A percentile compares a stretch with the other conserved stretches of the same genome.
These are phyloP conservation scores for Mrakia blollopis DNA, from an alignment of 768 basidiomycete genomes.

Conservation along the genomic window DNA sequence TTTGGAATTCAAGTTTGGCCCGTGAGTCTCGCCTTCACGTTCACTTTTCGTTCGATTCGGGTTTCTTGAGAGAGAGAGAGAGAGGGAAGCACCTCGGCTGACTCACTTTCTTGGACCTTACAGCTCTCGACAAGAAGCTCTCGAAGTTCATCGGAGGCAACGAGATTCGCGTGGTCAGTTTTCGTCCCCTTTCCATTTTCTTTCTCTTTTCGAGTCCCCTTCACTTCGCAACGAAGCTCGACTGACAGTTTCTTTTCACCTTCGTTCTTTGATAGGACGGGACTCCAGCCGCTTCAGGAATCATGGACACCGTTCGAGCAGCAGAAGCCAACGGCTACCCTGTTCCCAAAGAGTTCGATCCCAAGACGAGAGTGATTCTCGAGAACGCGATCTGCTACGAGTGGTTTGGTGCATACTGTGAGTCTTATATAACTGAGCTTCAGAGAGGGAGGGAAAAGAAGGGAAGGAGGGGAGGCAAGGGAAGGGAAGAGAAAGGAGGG, in stretches of 20 bases:
- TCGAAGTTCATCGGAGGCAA: constrained; percentile 60
- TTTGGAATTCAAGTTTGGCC: neutral
- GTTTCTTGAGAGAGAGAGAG: neutral
- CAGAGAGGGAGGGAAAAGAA: too few relatives aligned
- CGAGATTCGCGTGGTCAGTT: constrained; percentile 56
- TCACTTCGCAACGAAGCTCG: neutral
- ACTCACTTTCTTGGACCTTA: neutral
- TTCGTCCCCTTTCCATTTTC: neutral
- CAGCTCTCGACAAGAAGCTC: constrained; percentile 12
- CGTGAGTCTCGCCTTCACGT: neutral
- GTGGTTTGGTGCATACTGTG: constrained; percentile 61
- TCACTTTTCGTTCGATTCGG: constrained; percentile 21
- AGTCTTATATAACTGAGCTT: too few relatives aligned
- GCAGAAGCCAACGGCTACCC: constrained; percentile 65
- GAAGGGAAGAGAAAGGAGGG: too few relatives aligned
- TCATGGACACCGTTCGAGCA: constrained; percentile 69
- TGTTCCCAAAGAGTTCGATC: constrained; percentile 66
- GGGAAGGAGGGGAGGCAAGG: too few relatives aligned
- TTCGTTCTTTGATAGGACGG: constrained; percentile 50
- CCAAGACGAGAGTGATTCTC: constrained; percentile 51
- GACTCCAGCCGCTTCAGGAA: constrained; percentile 66
- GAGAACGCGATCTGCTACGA: constrained; percentile 69
- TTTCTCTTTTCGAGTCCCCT: neutral
- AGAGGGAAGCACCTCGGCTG: neutral
- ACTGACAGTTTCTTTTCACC: neutral